Evolutionary conservation across 148 eudicot genomes (phyloP), one percentile per base, ranked within the genome.

Genomic region (Camellia lanceoleosa): DNA sequence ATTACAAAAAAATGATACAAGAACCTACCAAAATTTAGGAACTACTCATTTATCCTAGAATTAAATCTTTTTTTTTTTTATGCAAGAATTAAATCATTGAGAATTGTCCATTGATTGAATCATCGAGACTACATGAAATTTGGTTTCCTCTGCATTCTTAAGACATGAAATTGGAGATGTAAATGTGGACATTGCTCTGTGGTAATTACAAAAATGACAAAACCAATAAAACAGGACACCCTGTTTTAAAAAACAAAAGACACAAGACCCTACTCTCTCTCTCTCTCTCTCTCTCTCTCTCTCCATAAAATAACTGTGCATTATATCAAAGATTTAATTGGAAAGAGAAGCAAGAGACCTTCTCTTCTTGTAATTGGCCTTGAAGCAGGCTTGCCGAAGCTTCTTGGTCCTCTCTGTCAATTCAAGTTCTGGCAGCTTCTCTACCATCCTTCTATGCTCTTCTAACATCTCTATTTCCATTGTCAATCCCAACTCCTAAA

Each of bases 351-450:
- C n/a, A 0, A 73, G 54, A 60, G 79, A 71, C 62, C 90, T 91
- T 68, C 90, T 89, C 81, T 79, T 89, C 83, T 91, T 87, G 86
- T 92, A 91, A 52, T 88, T 91, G 46, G 94, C 94, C 83, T 92
- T 92, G 87, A 92, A 92, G 56, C 94, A 89, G 38, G 91, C 89
- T 75, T 92, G 97, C 66, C 97, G 86, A 9, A 91, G 71, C 83
- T 79, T 89, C 87, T 89, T 92, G 5, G 97, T 88, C 71, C 81
- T 81, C 7, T 82, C 88, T 0, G 87, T 86, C 16, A 91, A 52
- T 68, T 92, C 91, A 73, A 89, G 66, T 70, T 89, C 90, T 5
- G 97, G 97, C 12, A 84, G 3, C 56, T 69, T 66, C 67, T 87
- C 85, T n/a, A 92, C 52, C 94, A 88, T 83, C 84, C 67, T 89